These are phyloP conservation scores for Cercis canadensis DNA, from an alignment of 306 rosid genomes.

Conservation along the genomic window DNA sequence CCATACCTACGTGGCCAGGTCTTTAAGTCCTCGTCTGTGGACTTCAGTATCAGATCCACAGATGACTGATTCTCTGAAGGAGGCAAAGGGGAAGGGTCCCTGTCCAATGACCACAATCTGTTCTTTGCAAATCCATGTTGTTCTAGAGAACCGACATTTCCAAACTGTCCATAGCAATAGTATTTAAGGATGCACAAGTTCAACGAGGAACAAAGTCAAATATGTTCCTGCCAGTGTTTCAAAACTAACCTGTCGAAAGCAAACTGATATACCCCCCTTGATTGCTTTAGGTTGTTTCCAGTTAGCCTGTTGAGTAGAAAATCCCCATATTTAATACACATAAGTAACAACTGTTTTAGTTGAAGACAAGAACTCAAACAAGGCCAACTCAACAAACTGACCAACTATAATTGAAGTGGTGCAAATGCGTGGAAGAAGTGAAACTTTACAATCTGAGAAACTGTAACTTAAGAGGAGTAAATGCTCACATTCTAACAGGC, in stretches of 20 bases:
- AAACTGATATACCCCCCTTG: conserved; percentile 78
- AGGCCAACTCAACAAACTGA: conserved; percentile 4
- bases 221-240: conserved; percentile 19
- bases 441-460: no score
- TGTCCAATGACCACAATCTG: conserved; percentile 73
- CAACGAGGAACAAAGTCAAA: conserved; percentile 11
- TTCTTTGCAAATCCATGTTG: conserved; percentile 66
- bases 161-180: conserved; percentile 57
- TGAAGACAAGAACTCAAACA: conserved; percentile 6
- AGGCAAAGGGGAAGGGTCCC: conserved; percentile 68
- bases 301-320: conserved; percentile 52
- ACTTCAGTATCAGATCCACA: conserved; percentile 71
- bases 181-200: conserved; percentile 13
- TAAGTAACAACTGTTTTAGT: neutral
- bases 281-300: conserved; percentile 69
- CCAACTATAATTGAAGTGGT: neutral
- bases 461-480: neutral
- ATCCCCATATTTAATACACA: conserved; percentile 13
- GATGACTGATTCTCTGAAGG: conserved; percentile 65
- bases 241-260: conserved; percentile 65
- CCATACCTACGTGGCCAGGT: conserved; percentile 63
- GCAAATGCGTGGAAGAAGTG: no score
- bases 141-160: conserved; percentile 63
- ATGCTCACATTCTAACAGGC: neutral
- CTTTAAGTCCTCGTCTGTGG: conserved; percentile 64